These are phyloP conservation scores for Apium graveolens DNA, from an alignment of 129 eudicot genomes.

Conservation along the genomic window DNA sequence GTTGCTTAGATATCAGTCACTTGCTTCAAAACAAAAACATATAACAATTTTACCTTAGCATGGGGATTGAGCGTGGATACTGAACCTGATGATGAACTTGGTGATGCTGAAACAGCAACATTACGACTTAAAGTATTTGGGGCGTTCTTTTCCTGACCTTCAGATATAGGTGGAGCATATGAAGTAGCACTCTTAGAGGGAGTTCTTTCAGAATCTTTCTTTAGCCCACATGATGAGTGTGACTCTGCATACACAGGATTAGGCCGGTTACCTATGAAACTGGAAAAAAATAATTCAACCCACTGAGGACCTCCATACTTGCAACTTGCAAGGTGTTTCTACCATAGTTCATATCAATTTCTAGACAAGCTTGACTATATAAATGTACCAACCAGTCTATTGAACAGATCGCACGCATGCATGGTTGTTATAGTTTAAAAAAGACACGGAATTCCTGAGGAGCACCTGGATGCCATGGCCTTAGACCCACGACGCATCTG, in stretches of 20 bases:
- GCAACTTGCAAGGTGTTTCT: not conserved
- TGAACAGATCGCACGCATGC: not conserved
- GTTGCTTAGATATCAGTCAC: not conserved
- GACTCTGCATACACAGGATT: conserved; percentile 15
- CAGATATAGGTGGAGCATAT: conserved; percentile 45
- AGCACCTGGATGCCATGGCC: not conserved
- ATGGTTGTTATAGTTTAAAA: not conserved
- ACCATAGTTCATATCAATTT: not conserved
- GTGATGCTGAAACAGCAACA: conserved; percentile 57
- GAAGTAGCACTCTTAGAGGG: conserved; percentile 44
- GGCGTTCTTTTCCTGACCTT: conserved; percentile 51
- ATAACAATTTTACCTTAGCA: conserved; percentile 59
- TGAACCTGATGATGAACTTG: conserved; percentile 85
- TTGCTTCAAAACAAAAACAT: not conserved
- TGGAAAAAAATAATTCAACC: not conserved
- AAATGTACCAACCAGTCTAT: not conserved
- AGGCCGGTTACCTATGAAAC: not conserved
- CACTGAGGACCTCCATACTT: not conserved
- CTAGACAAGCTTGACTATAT: not conserved
- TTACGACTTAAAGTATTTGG: conserved; percentile 53
- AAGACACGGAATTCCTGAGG: not conserved
- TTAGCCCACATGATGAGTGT: conserved; percentile 27
- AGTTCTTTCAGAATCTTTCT: conserved; percentile 41
- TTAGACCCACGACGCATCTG: not conserved
- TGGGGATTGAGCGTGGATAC: conserved; percentile 75